Percentiles rank a stretch among this genome's conserved stretches.
Evolutionary conservation across 306 rosid genomes (phyloP).

Genomic region (Amphicarpaea edgeworthii): DNA sequence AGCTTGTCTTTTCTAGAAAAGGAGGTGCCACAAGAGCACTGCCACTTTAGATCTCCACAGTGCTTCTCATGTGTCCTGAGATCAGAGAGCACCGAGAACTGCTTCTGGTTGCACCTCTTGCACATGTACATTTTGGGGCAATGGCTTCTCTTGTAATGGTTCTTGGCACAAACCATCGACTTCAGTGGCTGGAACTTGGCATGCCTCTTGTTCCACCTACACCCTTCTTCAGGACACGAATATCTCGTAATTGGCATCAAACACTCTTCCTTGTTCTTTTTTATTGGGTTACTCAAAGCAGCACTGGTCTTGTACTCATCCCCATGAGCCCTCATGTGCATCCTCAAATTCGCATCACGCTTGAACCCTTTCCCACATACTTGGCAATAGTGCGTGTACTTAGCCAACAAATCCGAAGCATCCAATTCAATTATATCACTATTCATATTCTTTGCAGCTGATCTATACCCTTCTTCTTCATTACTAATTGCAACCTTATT

Average conservation of each 20-base stretch:
- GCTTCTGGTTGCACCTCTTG: constrained; percentile 84
- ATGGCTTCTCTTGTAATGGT: constrained; percentile 93
- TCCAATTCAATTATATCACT: constrained; percentile 69
- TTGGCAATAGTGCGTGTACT: constrained; percentile 93
- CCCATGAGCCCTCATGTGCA: constrained; percentile 99
- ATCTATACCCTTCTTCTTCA: constrained; percentile 21
- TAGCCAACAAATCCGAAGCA: constrained; percentile 77
- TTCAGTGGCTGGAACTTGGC: constrained; percentile 89
- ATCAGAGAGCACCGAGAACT: constrained; percentile 92
- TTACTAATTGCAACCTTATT: constrained; percentile 46
- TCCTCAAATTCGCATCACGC: constrained; percentile 89
- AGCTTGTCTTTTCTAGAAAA: constrained; percentile 96
- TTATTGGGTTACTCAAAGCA: constrained; percentile 77
- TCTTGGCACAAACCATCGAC: constrained; percentile 91
- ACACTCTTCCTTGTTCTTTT: constrained; percentile 49
- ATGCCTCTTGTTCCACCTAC: constrained; percentile 88
- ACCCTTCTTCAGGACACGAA: constrained; percentile 92
- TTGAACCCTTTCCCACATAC: constrained; percentile 95
- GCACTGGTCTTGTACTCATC: constrained; percentile 84
- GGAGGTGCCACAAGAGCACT: constrained; percentile 89
- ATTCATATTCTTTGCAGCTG: neutral
- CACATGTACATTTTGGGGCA: constrained; percentile 97
- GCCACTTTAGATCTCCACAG: constrained; percentile 91
- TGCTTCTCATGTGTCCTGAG: constrained; percentile 94
- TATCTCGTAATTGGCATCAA: constrained; percentile 66